These are phyloP conservation scores for Phytophthora megakarya DNA, from an alignment of 352 stramenopile species.

Conservation along the genomic window DNA sequence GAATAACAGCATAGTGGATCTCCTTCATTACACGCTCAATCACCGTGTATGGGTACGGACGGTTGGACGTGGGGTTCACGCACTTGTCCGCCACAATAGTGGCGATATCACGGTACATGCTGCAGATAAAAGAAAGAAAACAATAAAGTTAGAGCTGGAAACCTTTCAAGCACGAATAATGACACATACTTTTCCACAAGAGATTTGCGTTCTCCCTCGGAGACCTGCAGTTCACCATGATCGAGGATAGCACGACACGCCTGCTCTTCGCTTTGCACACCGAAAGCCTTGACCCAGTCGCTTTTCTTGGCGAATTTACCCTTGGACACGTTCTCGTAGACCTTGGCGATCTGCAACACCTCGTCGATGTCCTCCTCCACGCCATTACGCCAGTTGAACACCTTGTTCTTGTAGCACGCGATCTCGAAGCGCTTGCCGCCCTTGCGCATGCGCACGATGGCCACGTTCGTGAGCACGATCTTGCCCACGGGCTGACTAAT, in stretches of 20 bases:
- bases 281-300: conserved; percentile 95
- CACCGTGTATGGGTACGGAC: conserved; percentile 96
- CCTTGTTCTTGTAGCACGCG: conserved; percentile 99
- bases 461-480: conserved; percentile 96
- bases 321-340: conserved; percentile 99
- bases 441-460: conserved; percentile 95
- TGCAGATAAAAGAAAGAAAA: conserved; percentile 34
- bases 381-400: conserved; percentile 98
- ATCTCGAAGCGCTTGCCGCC: conserved; percentile 98
- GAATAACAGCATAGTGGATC: conserved; percentile 95
- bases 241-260: conserved; percentile 95
- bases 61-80: conserved; percentile 95
- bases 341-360: conserved; percentile 96
- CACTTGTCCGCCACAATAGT: conserved; percentile 98
- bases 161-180: background rate
- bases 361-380: conserved; percentile 98
- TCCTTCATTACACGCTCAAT: conserved; percentile 97
- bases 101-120: conserved; percentile 94
- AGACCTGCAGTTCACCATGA: conserved; percentile 97
- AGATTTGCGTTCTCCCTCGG: conserved; percentile 94
- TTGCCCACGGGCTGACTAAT: conserved; percentile 86
- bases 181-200: conserved; percentile 84
- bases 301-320: conserved; percentile 96
- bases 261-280: conserved; percentile 91
- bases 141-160: conserved; percentile 1